Conservation (phyloP, 352 stramenopile genomes). For the Paralagenidium karlingii region DNA sequence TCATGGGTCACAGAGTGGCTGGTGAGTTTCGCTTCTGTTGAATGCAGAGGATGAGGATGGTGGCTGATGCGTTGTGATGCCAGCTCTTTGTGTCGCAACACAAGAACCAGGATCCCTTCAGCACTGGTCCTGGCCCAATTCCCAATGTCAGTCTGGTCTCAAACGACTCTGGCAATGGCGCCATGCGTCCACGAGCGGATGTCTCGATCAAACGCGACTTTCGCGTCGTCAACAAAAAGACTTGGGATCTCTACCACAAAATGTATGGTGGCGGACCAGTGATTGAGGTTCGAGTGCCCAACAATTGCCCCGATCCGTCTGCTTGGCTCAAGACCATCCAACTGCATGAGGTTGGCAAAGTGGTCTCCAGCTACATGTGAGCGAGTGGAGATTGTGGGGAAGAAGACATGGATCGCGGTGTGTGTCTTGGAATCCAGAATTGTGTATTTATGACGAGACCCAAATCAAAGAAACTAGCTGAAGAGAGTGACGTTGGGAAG, state of each 20-base stretch:
- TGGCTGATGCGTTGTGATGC: no score
- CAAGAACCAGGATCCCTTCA: slow-evolving; percentile 37
- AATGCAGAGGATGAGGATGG: no score
- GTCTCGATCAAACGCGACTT: slow-evolving; percentile 63
- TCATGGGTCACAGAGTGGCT: slow-evolving; percentile 61
- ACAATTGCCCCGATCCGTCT: slow-evolving; percentile 28
- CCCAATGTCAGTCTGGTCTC: slow-evolving; percentile 69
- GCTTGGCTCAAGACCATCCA: slow-evolving; percentile 36
- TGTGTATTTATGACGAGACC: no score
- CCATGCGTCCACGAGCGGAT: slow-evolving; percentile 41
- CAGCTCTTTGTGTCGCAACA: slow-evolving; percentile 63
- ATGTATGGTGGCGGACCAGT: slow-evolving; percentile 56
- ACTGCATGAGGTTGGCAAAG: slow-evolving; percentile 32
- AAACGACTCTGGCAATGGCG: slow-evolving; percentile 46
- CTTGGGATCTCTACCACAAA: slow-evolving; percentile 61
- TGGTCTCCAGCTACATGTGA: slow-evolving; percentile 62
- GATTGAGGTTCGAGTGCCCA: slow-evolving; percentile 52
- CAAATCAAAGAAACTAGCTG: no score
- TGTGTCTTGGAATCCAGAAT: no score
- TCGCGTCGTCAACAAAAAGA: slow-evolving; percentile 68
- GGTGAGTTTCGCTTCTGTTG: no score
- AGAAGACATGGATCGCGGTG: no score
- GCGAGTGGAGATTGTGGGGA: no score
- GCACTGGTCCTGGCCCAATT: slow-evolving; percentile 38
- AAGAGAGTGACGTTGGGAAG: no score